Conservation (phyloP, 306 rosid genomes). For the Adenanthera pavonina region DNA sequence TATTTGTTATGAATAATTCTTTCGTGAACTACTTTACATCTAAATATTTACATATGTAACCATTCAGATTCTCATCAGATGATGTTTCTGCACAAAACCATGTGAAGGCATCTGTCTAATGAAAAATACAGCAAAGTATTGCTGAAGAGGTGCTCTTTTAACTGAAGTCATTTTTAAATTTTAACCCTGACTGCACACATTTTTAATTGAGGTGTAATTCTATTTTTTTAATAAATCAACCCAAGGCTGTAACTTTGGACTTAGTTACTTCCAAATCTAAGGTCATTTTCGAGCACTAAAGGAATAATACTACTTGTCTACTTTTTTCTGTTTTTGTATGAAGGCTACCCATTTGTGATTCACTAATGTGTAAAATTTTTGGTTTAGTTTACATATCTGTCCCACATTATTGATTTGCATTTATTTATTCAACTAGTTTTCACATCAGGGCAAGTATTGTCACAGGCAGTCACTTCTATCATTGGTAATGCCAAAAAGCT, state of each 20-base stretch:
- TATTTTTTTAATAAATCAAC: too few species aligned
- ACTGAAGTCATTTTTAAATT: neutral
- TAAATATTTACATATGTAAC: constrained; percentile 12
- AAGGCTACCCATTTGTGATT: too few species aligned
- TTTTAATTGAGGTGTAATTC: neutral
- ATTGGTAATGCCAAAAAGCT: constrained; percentile 97
- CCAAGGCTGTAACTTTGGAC: too few species aligned
- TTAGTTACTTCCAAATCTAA: too few species aligned
- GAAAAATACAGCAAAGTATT: constrained; percentile 91
- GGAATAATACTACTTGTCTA: too few species aligned
- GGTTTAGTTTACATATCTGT: too few species aligned
- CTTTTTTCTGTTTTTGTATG: too few species aligned
- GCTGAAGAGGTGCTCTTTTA: constrained; percentile 82
- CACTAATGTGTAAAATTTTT: too few species aligned
- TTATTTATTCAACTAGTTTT: too few species aligned
- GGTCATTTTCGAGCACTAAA: too few species aligned
- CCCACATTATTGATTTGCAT: too few species aligned
- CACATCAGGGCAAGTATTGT: constrained; percentile 54
- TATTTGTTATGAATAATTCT: constrained; percentile 22
- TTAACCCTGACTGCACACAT: neutral
- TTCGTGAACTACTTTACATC: neutral
- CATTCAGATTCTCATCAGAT: constrained; percentile 77
- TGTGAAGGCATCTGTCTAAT: constrained; percentile 96
- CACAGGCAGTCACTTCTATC: constrained; percentile 90
- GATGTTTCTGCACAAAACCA: constrained; percentile 98